Evolutionary conservation across 495 filamentous ascomycete genomes (phyloP), one percentile per base, ranked within the genome.

Genomic region (Echria macrotheca): DNA sequence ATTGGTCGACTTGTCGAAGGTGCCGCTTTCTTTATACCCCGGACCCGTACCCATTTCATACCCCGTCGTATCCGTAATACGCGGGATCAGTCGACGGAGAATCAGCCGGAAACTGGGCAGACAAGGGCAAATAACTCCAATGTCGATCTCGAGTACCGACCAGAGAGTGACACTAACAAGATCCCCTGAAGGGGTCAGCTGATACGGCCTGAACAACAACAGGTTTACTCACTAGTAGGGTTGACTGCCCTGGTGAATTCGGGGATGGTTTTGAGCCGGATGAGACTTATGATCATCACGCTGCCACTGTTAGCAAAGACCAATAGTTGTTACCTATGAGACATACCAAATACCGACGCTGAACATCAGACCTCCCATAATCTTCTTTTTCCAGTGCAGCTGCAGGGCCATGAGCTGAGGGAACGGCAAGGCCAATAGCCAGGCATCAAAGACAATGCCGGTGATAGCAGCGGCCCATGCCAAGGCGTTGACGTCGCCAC

Each of bases 401-500:
- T 68, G 61, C 24, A 72, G 51, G 14, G 31, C 44, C 40, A 63
- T 33, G 10, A 72, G 46, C 52, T 65, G 54, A 5, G 63, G 52
- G 33, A 72, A 58, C 9, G 69, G 69, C 36, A 72, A 49, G 5
- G 55, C 54, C 15, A 72, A 47, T 41, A 71, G 55, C 56, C 68
- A 64, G 5, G 70, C 1, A 38, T 72, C 69, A 29, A 61, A 62
- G 3, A 46, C 50, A 11, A 72, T 69, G 11, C 65, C 64, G 6
- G 60, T 64, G 4, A 19, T 57, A 15, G 67, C 67, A 6, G 58
- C 63, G 0, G 52, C 48, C 59, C 59, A 68, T 0, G 37, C 54
- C 11, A 72, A 42, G 1, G 53, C 55, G 24, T 59, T 59, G 24
- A 55, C 42, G 39, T 69, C 58, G 11, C 61, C 47, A 44, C 68